Evolutionary conservation across 106 monocot species (phyloP).

Genomic region (Cymbidium sinense): DNA sequence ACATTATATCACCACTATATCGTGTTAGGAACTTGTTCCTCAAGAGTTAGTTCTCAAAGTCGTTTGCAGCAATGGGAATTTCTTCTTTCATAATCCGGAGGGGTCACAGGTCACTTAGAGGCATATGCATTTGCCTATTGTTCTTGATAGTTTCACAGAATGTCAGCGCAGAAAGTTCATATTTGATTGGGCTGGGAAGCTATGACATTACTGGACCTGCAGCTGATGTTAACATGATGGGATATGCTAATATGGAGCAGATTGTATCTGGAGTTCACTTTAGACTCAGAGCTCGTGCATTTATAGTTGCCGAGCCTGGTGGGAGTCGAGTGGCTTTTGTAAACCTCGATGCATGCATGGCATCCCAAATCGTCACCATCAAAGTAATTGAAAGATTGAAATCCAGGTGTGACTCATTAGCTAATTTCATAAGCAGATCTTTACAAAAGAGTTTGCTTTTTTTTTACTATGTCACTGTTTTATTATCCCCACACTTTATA

Average conservation of each 20-base stretch:
- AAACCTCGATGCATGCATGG: conserved; percentile 97
- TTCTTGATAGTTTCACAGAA: conserved; percentile 21
- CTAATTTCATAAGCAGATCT: neutral
- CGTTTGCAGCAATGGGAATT: conserved; percentile 1
- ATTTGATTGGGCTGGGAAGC: conserved; percentile 66
- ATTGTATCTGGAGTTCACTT: conserved; percentile 68
- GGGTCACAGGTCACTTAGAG: neutral
- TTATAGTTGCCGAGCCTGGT: conserved; percentile 58
- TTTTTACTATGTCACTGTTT: neutral
- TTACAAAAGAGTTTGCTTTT: neutral
- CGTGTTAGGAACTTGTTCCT: neutral
- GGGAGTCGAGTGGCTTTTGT: conserved; percentile 70
- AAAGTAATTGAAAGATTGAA: conserved; percentile 85
- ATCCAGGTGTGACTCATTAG: conserved; percentile 35
- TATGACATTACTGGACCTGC: conserved; percentile 80
- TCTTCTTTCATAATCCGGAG: neutral
- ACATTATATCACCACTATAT: neutral
- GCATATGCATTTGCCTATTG: conserved; percentile 21
- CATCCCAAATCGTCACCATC: conserved; percentile 79
- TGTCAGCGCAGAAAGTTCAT: conserved; percentile 29
- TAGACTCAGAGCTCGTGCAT: conserved; percentile 57
- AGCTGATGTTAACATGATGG: conserved; percentile 86
- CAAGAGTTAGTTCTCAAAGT: neutral
- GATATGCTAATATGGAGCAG: conserved; percentile 67
- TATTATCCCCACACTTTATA: neutral